A percentile compares a stretch with the other conserved stretches of the same genome.
These are phyloP conservation scores for Teunomyces pallodes DNA, from an alignment of 805 yeast species.

Conservation along the genomic window DNA sequence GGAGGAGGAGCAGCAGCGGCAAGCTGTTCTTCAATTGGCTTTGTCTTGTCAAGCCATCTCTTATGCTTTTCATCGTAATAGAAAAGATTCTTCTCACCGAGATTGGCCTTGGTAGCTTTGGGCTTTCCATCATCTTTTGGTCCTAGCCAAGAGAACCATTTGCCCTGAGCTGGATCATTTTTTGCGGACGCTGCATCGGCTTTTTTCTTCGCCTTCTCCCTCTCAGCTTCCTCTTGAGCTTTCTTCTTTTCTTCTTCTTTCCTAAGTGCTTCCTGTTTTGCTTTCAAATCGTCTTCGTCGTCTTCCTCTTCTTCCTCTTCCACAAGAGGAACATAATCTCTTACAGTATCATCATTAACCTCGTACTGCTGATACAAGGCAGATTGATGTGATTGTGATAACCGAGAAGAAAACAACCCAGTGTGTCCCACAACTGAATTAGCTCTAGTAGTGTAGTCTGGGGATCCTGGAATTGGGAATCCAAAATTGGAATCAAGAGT, in stretches of 20 bases:
- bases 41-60: constrained; percentile 80
- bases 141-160: constrained; percentile 52
- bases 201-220: constrained; percentile 40
- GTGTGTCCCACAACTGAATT: constrained; percentile 38
- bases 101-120: constrained; percentile 77
- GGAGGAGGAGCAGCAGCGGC: constrained; percentile 63
- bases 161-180: constrained; percentile 8
- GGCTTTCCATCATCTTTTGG: constrained; percentile 57
- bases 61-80: constrained; percentile 79
- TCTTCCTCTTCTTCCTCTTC: constrained; percentile 50
- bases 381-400: constrained; percentile 44
- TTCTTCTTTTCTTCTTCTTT: constrained; percentile 18
- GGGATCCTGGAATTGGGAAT: constrained; percentile 46
- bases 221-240: constrained; percentile 20
- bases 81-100: constrained; percentile 76
- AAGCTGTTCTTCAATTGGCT: constrained; percentile 62
- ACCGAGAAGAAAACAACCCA: constrained; percentile 37
- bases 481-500: constrained; percentile 27
- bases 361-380: constrained; percentile 44
- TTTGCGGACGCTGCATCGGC: constrained; percentile 10
- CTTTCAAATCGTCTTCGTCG: constrained; percentile 35
- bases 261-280: constrained; percentile 12
- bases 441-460: constrained; percentile 44
- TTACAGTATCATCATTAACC: constrained; percentile 44
- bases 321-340: constrained; percentile 39